Evolutionary conservation across 176 grass and related monocot species (phyloP).

Genomic region (Puya raimondii): DNA sequence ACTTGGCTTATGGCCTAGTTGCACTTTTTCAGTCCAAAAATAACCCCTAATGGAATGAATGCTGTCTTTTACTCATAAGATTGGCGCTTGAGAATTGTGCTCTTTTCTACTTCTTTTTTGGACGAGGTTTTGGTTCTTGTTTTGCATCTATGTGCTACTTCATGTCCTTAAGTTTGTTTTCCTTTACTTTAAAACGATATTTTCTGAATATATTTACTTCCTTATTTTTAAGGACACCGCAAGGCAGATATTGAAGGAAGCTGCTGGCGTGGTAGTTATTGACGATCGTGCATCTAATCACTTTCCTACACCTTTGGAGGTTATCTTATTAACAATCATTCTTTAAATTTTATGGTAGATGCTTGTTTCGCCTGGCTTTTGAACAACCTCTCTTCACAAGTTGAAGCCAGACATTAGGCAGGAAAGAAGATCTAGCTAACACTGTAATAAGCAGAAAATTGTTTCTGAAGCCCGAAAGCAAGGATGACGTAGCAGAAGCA

Average conservation of each 20-base stretch:
- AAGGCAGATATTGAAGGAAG: slow-evolving; percentile 67
- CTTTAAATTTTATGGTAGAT: not conserved
- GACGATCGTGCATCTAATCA: slow-evolving; percentile 64
- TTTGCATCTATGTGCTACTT: not conserved
- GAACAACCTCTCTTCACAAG: no score
- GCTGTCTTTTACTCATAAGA: not conserved
- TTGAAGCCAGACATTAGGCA: no score
- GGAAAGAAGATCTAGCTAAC: no score
- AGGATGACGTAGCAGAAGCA: not conserved
- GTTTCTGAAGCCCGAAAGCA: no score
- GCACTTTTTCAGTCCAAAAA: no score
- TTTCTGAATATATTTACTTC: slow-evolving; percentile 27
- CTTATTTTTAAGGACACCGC: slow-evolving; percentile 63
- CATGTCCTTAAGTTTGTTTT: not conserved
- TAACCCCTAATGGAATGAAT: no score
- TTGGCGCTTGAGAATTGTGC: not conserved
- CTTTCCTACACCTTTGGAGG: slow-evolving; percentile 82
- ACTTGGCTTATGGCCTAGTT: no score
- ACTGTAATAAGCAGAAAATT: no score
- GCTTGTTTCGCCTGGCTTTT: no score
- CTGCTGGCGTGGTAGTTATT: slow-evolving; percentile 70
- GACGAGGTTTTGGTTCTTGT: not conserved
- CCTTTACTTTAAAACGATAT: not conserved
- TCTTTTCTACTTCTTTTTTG: not conserved
- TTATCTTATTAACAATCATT: slow-evolving; percentile 20